phyloP scores from a whole-genome alignment of 805 yeast species.

The Schizosaccharomyces cryophilus region DNA sequence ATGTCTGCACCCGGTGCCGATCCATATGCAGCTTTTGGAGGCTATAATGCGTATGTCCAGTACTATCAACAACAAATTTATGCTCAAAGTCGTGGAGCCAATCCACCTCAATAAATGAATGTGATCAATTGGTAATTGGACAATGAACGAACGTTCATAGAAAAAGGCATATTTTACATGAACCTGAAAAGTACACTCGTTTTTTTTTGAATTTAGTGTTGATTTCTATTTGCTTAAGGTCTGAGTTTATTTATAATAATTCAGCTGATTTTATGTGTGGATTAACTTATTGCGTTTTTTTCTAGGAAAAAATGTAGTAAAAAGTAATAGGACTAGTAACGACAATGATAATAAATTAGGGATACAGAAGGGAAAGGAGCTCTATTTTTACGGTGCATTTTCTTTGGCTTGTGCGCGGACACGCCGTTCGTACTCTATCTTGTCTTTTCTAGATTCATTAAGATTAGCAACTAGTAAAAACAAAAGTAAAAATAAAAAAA shows the following conservation, averaged over 20 bases:
- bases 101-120: too few relatives aligned
- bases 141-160: too few relatives aligned
- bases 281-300: too few relatives aligned
- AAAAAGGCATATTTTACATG: too few relatives aligned
- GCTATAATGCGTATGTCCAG: slow-evolving; percentile 10
- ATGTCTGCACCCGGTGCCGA: slow-evolving; percentile 7
- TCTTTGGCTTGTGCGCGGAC: slow-evolving; percentile 60
- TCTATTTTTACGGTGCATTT: slow-evolving; percentile 23
- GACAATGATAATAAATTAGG: background rate
- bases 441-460: slow-evolving; percentile 19
- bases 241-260: too few relatives aligned
- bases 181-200: too few relatives aligned
- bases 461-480: background rate
- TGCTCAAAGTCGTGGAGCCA: background rate
- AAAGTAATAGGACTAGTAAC: slow-evolving; percentile 10
- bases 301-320: too few relatives aligned
- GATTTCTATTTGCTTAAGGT: too few relatives aligned
- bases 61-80: slow-evolving; percentile 8
- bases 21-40: slow-evolving; percentile 11
- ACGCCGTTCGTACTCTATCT: slow-evolving; percentile 41
- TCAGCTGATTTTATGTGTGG: too few relatives aligned
- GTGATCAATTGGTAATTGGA: too few relatives aligned
- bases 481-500: too few relatives aligned
- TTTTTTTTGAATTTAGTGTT: too few relatives aligned
- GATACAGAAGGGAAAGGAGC: slow-evolving; percentile 37